Evolutionary conservation across 2,329 filamentous ascomycete genomes (phyloP).

Genomic region (Talaromyces marneffei): DNA sequence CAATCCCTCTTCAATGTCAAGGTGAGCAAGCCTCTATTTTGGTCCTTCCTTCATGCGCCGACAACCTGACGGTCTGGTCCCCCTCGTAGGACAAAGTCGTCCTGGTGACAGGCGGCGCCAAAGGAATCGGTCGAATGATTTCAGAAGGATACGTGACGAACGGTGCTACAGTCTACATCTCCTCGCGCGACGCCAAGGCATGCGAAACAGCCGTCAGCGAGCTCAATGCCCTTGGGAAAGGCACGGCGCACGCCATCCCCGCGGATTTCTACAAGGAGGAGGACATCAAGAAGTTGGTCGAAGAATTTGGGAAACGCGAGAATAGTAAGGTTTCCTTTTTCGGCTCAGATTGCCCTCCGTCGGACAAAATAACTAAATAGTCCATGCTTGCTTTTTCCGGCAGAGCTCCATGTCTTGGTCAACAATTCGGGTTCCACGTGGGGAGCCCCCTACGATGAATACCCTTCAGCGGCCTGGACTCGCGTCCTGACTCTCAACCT

Average conservation of each 20-base stretch:
- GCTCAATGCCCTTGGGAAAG: conserved; percentile 48
- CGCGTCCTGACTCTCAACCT: conserved; percentile 52
- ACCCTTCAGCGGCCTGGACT: conserved; percentile 53
- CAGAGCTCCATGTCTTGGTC: conserved; percentile 45
- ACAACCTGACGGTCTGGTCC: not conserved
- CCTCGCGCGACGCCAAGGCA: conserved; percentile 48
- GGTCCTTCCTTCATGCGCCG: conserved; percentile 47
- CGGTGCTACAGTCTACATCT: conserved; percentile 49
- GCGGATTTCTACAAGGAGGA: conserved; percentile 50
- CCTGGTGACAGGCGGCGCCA: conserved; percentile 48
- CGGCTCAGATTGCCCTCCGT: not conserved
- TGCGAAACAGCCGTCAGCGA: conserved; percentile 43
- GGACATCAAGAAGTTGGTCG: conserved; percentile 44
- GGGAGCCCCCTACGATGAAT: conserved; percentile 54
- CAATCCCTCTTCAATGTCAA: conserved; percentile 55
- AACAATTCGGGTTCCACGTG: conserved; percentile 52
- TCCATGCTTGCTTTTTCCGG: conserved; percentile 9
- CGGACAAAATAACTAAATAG: not conserved
- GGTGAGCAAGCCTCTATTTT: conserved; percentile 35
- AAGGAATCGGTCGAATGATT: conserved; percentile 51
- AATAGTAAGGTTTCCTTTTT: conserved; percentile 50
- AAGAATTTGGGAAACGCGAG: conserved; percentile 44
- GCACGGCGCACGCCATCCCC: conserved; percentile 47
- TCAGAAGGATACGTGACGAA: conserved; percentile 50
- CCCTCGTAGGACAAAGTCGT: conserved; percentile 39